Evolutionary conservation across 305 asterid genomes (phyloP).

Genomic region (Striga hermonthica): DNA sequence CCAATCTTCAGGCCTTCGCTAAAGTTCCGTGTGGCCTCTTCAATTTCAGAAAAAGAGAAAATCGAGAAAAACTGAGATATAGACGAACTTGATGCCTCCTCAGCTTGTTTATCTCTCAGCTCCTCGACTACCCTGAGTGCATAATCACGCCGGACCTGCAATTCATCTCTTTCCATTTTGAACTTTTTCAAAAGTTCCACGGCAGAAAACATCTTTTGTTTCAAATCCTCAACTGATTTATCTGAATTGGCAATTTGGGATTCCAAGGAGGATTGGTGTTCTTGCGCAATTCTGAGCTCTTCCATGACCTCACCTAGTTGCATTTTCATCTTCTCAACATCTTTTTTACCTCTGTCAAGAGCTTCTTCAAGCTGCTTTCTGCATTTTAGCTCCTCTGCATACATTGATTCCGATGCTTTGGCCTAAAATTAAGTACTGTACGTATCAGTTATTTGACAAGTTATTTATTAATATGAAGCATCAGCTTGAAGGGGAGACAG

Average conservation of each 20-base stretch:
- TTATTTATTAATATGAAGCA: neutral
- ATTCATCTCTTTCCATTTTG: constrained; percentile 71
- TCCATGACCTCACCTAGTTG: constrained; percentile 46
- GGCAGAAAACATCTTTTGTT: constrained; percentile 71
- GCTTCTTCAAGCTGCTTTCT: constrained; percentile 66
- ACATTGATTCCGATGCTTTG: constrained; percentile 53
- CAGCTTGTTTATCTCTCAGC: constrained; percentile 52
- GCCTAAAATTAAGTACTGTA: constrained; percentile 46
- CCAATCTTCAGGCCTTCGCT: constrained; percentile 65
- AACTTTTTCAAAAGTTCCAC: constrained; percentile 69
- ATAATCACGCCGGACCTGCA: constrained; percentile 62
- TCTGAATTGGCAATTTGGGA: constrained; percentile 54
- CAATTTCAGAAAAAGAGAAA: constrained; percentile 64
- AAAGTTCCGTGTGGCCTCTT: constrained; percentile 67
- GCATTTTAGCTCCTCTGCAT: constrained; percentile 49
- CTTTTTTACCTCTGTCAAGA: constrained; percentile 50
- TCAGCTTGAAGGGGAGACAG: too few relatives aligned
- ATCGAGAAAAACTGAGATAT: constrained; percentile 56
- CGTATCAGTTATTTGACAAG: constrained; percentile 24
- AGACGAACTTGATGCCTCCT: constrained; percentile 51
- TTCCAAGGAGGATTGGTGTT: constrained; percentile 54
- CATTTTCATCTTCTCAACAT: constrained; percentile 50
- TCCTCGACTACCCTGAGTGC: constrained; percentile 66
- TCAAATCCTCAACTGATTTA: constrained; percentile 58
- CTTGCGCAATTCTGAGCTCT: constrained; percentile 51